Percentiles rank a stretch among this genome's conserved stretches.
Evolutionary conservation across 805 yeast species (phyloP).

Genomic region (Lachancea sp.): DNA sequence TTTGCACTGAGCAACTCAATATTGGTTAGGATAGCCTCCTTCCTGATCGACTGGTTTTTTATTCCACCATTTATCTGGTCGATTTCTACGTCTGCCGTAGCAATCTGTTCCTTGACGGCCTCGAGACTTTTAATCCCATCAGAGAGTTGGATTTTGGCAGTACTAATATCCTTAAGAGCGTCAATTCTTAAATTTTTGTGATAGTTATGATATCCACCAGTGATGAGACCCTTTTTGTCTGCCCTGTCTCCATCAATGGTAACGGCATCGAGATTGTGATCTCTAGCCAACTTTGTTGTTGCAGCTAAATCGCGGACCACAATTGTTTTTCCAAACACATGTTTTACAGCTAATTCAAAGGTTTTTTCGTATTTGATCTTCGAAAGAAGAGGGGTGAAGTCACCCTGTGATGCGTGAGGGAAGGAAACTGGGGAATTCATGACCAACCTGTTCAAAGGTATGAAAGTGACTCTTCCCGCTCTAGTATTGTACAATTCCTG

Average conservation of each 20-base stretch:
- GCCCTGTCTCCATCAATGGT: constrained; percentile 91
- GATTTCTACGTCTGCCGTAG: constrained; percentile 45
- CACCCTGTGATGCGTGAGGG: constrained; percentile 54
- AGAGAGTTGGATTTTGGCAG: constrained; percentile 35
- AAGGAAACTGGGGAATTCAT: constrained; percentile 37
- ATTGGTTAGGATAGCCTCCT: constrained; percentile 40
- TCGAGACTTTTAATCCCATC: constrained; percentile 36
- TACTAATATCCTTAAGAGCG: constrained; percentile 50
- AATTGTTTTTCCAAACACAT: constrained; percentile 74
- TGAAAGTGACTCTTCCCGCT: constrained; percentile 82
- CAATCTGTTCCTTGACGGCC: constrained; percentile 36
- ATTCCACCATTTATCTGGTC: constrained; percentile 43
- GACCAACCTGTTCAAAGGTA: constrained; percentile 72
- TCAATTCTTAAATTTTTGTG: constrained; percentile 63
- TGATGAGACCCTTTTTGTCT: constrained; percentile 73
- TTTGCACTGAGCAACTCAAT: constrained; percentile 41
- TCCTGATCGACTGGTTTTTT: constrained; percentile 29
- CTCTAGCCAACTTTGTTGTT: constrained; percentile 62
- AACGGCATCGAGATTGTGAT: constrained; percentile 61
- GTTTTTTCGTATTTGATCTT: constrained; percentile 58
- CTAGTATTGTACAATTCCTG: constrained; percentile 62
- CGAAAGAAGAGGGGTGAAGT: constrained; percentile 67
- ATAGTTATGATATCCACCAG: constrained; percentile 78
- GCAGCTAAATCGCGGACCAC: constrained; percentile 64
- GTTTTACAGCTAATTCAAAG: constrained; percentile 62